Conservation (phyloP, 768 basidiomycete genomes). For the Amanita subjunquillea region DNA sequence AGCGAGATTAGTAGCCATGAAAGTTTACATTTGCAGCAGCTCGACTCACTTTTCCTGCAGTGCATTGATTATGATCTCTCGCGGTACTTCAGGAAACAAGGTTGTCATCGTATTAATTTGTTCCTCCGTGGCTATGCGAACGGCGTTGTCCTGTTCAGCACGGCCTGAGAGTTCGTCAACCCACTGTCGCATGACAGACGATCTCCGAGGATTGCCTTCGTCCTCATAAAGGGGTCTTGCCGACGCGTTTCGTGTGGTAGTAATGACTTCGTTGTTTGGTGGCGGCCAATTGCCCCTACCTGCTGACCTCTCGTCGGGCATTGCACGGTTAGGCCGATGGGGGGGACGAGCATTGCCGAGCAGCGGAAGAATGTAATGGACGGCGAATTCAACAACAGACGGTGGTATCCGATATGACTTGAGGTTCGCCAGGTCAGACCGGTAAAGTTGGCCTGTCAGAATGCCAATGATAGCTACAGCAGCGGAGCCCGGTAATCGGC, state of each 20-base stretch:
- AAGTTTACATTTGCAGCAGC: not conserved
- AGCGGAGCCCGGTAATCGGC: slow-evolving; percentile 56
- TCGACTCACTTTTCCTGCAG: slow-evolving; percentile 68
- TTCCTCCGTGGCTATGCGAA: slow-evolving; percentile 62
- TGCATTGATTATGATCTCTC: slow-evolving; percentile 65
- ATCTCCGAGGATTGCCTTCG: slow-evolving; percentile 13
- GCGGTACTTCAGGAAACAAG: slow-evolving; percentile 78
- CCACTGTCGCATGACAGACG: slow-evolving; percentile 67
- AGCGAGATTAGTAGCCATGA: slow-evolving; percentile 4
- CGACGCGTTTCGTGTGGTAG: slow-evolving; percentile 40
- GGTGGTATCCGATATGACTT: slow-evolving; percentile 73
- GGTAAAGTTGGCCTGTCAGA: slow-evolving; percentile 66
- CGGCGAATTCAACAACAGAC: slow-evolving; percentile 41
- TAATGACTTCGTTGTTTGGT: slow-evolving; percentile 50
- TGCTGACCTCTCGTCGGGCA: slow-evolving; percentile 43
- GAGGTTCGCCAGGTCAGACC: slow-evolving; percentile 70
- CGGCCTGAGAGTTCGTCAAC: slow-evolving; percentile 71
- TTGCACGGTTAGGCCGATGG: slow-evolving; percentile 60
- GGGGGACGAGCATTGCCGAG: slow-evolving; percentile 56
- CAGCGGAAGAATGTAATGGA: slow-evolving; percentile 52
- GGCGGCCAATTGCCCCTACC: slow-evolving; percentile 11
- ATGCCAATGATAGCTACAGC: slow-evolving; percentile 56
- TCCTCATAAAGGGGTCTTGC: slow-evolving; percentile 12
- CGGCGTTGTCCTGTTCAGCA: slow-evolving; percentile 37
- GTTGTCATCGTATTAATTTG: slow-evolving; percentile 65